A percentile compares a stretch with the other conserved stretches of the same genome.
Evolutionary conservation across 306 rosid species (phyloP).

Genomic region (Malus domestica): DNA sequence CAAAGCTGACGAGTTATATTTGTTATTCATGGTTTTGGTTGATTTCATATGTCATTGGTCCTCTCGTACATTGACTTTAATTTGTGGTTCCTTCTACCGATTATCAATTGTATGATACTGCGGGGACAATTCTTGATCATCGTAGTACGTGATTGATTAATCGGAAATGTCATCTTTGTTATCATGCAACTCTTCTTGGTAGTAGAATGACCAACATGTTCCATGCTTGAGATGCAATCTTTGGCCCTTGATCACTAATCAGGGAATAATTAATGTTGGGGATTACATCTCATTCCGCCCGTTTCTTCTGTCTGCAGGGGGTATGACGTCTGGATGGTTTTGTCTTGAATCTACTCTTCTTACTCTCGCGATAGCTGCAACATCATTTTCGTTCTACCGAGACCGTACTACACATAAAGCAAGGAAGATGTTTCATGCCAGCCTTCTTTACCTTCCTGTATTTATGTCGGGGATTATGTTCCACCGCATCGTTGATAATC

Average conservation of each 20-base stretch:
- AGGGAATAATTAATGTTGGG: neutral
- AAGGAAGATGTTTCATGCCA: slow-evolving; percentile 84
- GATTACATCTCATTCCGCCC: neutral
- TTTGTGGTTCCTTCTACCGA: neutral
- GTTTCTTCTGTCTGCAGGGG: slow-evolving; percentile 57
- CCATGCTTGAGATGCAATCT: neutral
- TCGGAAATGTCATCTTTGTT: neutral
- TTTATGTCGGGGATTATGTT: slow-evolving; percentile 64
- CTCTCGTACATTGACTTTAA: neutral
- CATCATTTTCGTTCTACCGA: slow-evolving; percentile 72
- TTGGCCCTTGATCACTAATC: neutral
- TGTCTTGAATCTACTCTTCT: slow-evolving; percentile 75
- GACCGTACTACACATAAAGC: slow-evolving; percentile 69
- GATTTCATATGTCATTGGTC: neutral
- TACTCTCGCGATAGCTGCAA: slow-evolving; percentile 67
- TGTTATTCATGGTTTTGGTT: neutral
- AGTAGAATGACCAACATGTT: neutral
- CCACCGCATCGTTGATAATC: slow-evolving; percentile 55
- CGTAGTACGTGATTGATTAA: neutral
- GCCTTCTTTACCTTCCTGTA: slow-evolving; percentile 88
- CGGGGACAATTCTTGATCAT: neutral
- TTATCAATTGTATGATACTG: neutral
- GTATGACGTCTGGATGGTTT: slow-evolving; percentile 83
- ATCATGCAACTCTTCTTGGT: no score
- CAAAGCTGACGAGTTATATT: neutral